A percentile compares a stretch with the other conserved stretches of the same genome.
Conservation (phyloP, 2,329 filamentous ascomycete species). For the Monilinia fructicola region DNA sequence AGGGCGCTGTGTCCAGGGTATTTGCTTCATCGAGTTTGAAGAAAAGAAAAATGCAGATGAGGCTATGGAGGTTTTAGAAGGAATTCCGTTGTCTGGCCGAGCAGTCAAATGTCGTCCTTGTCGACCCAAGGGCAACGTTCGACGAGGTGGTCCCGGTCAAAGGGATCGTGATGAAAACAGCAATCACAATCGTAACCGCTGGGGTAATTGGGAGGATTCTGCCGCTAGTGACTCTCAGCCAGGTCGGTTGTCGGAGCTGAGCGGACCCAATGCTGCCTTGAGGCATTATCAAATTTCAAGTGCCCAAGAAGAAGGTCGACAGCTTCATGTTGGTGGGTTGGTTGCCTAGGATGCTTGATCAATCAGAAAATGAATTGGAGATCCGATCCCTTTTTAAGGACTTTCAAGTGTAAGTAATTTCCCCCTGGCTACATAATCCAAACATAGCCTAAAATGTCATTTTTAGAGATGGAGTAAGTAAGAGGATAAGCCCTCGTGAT, state of each 20-base stretch:
- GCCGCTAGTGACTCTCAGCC: not conserved
- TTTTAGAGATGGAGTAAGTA: not conserved
- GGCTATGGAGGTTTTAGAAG: not conserved
- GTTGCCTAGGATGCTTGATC: slow-evolving; percentile 15
- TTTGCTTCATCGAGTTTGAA: slow-evolving; percentile 13
- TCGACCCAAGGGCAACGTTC: not conserved
- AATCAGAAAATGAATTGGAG: slow-evolving; percentile 7
- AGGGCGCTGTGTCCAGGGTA: slow-evolving; percentile 5
- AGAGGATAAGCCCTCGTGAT: slow-evolving; percentile 1
- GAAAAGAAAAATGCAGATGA: not conserved
- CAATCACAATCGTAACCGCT: not conserved
- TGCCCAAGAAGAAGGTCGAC: not conserved
- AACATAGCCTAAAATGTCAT: accelerated
- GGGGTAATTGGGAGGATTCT: not conserved
- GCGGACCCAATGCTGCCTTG: not conserved
- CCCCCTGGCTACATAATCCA: not conserved
- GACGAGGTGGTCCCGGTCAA: not conserved
- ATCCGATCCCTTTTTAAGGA: slow-evolving; percentile 5
- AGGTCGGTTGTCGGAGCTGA: not conserved
- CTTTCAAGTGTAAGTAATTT: slow-evolving; percentile 3
- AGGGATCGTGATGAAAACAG: not conserved
- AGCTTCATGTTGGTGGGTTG: not conserved
- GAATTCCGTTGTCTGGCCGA: not conserved
- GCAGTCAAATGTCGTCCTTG: slow-evolving; percentile 8
- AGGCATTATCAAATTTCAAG: not conserved